Percentiles rank a stretch among this genome's conserved stretches.
phyloP scores from a whole-genome alignment of 164 flowering plant species.

The Warburgia ugandensis region DNA sequence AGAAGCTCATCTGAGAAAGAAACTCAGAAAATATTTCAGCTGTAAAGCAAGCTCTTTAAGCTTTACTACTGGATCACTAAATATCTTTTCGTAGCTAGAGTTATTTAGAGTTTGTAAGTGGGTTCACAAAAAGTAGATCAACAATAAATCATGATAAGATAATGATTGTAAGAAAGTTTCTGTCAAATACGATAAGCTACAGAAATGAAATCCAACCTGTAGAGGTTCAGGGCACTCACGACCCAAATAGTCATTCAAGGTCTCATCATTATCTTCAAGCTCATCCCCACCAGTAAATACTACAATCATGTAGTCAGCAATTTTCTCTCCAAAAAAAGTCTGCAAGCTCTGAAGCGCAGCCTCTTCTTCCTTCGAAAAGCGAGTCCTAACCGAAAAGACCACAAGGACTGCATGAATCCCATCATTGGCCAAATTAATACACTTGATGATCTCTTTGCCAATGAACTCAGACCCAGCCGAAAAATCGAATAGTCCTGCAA shows the following conservation, averaged over 20 bases:
- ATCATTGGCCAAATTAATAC: conserved; percentile 27
- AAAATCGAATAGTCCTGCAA: conserved; percentile 79
- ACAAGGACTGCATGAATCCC: conserved; percentile 84
- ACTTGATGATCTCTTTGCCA: conserved; percentile 70
- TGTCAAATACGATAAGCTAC: background rate
- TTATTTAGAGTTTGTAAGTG: no score
- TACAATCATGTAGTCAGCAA: conserved; percentile 71
- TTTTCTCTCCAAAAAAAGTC: conserved; percentile 63
- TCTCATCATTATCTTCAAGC: conserved; percentile 67
- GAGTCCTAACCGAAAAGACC: conserved; percentile 55
- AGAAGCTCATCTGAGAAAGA: no score
- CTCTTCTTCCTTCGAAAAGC: conserved; percentile 71
- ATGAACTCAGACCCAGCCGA: conserved; percentile 46
- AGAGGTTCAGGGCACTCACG: conserved; percentile 57
- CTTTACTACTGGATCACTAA: no score
- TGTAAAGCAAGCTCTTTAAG: no score
- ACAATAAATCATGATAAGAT: no score
- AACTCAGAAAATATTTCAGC: no score
- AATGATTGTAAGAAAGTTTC: no score
- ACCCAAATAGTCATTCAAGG: conserved; percentile 60
- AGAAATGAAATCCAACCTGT: conserved; percentile 32
- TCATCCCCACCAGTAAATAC: conserved; percentile 90
- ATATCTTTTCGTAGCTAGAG: no score
- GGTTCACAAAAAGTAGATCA: no score
- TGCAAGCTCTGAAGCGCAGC: conserved; percentile 60